phyloP scores from a whole-genome alignment of 2,329 filamentous ascomycete genomes.

The Xylariomycetidae sp. region DNA sequence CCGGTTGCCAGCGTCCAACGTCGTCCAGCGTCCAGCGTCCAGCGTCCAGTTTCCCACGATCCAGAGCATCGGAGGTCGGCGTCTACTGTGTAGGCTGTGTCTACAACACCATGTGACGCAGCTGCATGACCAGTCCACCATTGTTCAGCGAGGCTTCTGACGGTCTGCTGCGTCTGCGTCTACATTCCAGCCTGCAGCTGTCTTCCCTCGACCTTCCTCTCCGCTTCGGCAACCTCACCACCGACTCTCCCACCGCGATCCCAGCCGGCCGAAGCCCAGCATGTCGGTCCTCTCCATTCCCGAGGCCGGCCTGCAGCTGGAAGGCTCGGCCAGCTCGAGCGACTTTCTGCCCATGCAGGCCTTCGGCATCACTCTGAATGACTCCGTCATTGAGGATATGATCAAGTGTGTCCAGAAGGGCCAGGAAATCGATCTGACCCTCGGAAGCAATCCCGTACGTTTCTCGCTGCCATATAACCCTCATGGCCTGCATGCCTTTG shows the following conservation, averaged over 20 bases:
- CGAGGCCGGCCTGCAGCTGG: constrained; percentile 51
- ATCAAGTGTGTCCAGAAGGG: constrained; percentile 54
- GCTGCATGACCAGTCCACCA: constrained; percentile 25
- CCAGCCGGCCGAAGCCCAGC: constrained; percentile 15
- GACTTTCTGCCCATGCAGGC: constrained; percentile 46
- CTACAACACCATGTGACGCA: constrained; percentile 24
- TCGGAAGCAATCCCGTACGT: constrained; percentile 57
- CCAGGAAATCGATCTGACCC: constrained; percentile 48
- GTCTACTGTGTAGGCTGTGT: too few relatives aligned
- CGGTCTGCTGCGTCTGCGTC: constrained; percentile 29
- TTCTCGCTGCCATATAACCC: too few relatives aligned
- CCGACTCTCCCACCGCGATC: constrained; percentile 4
- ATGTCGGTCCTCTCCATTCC: constrained; percentile 53
- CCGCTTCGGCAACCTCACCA: constrained; percentile 4
- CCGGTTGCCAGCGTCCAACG: too few relatives aligned
- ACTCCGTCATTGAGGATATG: constrained; percentile 55
- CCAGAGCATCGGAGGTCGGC: too few relatives aligned
- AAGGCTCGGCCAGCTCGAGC: constrained; percentile 40
- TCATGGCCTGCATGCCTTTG: too few relatives aligned
- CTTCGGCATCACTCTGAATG: constrained; percentile 52
- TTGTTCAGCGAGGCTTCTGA: constrained; percentile 26
- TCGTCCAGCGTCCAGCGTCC: too few relatives aligned
- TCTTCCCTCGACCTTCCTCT: constrained; percentile 15
- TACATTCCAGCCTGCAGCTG: constrained; percentile 22
- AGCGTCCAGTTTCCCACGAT: too few relatives aligned